Base-by-base conservation (phyloP, 495 filamentous ascomycete genomes). In the Penicillium mononematosum region DNA sequence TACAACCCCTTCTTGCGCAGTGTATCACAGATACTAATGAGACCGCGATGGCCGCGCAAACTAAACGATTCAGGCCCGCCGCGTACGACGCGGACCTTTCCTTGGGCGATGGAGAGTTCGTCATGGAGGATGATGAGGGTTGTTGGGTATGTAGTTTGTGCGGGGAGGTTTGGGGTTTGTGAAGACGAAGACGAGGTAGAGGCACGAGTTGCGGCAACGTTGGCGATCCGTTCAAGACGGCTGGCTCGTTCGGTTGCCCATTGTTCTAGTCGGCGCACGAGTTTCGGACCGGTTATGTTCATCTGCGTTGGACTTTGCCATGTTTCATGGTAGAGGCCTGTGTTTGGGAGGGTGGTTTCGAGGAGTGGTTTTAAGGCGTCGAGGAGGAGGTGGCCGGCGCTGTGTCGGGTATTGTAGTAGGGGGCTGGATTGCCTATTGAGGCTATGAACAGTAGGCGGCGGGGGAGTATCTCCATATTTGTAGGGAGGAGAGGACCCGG, bases 71-170 rank as follows among this genome's bases (percentile, higher is more conserved):
- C 70, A 5, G 75, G 64, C 22, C 82, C 82, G 2, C 78, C 82
- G 45, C 67, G 76, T 61, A 70, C 84, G 39, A 88, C 72, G 41
- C 77, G 86, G 5, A 95, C 75, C 38, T 78, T 81, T 1, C 90
- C 90, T n/a, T n/a, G 14, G 16, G 36, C 36, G 14, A 38, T 38
- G 16, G 36, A 38, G 6, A 96, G 71, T 65, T 96, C 91, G 64
- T 96, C 91, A 71, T 96, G 90, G 27, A 96, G 73, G 2, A 96
- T 72, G 3, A 95, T 83, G 16, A 96, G 72, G 0, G 76, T 76
- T 24, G 78, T 58, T 0, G 66, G 60, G 17, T 50, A 50, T 1
- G 43, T 38, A 0, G 44, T 19, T 50, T 24, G 31, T 22, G 27
- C 0, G 51, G 16, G 34, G 9, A 25, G 22, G n/a, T 14, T 25